Percentiles rank a stretch among this genome's conserved stretches.
phyloP scores from a whole-genome alignment of 176 grass and related monocot species.

The Bolboschoenus planiculmis region DNA sequence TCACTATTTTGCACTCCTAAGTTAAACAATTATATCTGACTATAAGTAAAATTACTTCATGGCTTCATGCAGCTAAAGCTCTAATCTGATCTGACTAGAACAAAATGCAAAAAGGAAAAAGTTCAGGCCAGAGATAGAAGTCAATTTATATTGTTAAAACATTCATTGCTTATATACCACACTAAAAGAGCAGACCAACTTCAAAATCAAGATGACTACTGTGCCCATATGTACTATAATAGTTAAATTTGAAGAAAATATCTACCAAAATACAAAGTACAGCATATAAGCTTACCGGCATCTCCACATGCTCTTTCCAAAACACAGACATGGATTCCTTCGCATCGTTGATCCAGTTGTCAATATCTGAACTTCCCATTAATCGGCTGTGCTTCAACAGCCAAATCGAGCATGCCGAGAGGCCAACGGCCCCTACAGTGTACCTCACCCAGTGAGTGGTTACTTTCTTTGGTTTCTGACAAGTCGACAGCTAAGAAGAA shows the following conservation, averaged over 20 bases:
- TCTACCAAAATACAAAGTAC: not conserved
- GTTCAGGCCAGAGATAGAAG: not conserved
- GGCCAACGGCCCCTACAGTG: constrained; percentile 76
- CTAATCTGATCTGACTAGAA: not conserved
- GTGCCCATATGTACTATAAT: not conserved
- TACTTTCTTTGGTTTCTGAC: constrained; percentile 55
- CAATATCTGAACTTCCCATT: constrained; percentile 91
- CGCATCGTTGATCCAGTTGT: constrained; percentile 85
- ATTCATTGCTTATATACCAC: not conserved
- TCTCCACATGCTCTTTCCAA: constrained; percentile 74
- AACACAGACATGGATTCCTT: constrained; percentile 69
- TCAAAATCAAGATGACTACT: not conserved
- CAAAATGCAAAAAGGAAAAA: not conserved
- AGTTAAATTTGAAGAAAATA: not conserved
- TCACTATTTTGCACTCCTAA: not conserved
- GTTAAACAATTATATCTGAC: not conserved
- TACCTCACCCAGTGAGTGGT: constrained; percentile 79
- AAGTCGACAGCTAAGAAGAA: constrained; percentile 50
- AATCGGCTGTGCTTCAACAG: constrained; percentile 90
- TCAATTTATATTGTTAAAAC: not conserved
- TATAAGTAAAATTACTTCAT: not conserved
- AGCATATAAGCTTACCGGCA: constrained; percentile 47
- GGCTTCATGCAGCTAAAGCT: not conserved
- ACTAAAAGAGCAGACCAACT: not conserved
- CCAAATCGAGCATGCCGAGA: constrained; percentile 85